Evolutionary conservation across 73 alveolate genomes (phyloP), one percentile per base, ranked within the genome.

Genomic region (Uronychia binucleata): DNA sequence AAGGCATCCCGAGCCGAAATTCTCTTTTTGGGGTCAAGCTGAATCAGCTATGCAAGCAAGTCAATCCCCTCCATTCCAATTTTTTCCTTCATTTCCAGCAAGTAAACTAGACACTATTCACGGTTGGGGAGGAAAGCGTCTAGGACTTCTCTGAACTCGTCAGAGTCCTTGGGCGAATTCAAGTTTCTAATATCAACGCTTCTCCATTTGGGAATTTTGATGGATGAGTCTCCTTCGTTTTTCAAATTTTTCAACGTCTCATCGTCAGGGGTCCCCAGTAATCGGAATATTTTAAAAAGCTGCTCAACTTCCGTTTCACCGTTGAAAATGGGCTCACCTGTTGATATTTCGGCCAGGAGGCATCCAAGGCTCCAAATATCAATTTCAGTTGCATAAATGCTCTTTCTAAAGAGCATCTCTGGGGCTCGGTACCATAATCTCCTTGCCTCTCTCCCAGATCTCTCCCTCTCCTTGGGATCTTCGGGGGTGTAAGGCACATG

Each of bases 351-450:
- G 1, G 97, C 99, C 74, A 97, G 84, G 31, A 97, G 86, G 75
- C 99, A 97, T 57, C 99, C 99, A 60, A 96, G 91, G 34, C 98
- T 85, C 99, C 99, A 97, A 80, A 96, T 90, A 86, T 97, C 99
- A 59, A 97, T 93, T 84, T 97, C 99, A 81, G 91, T 91, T 28
- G 98, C 93, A 88, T 97, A 97, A 57, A 84, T 84, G 27, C 93
- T 91, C 84, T 93, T 94, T 75, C 98, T 90, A 77, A 98, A 89
- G 34, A 98, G 85, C 78, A 98, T 57, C 83, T 98, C 99, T 25
- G 99, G 99, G 31, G 99, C 98, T 57, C 99, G 88, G 88, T 98
- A 98, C 97, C 99, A 98, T 34, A 95, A 91, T 67, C 99, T 89
- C 74, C 98, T 90, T 59, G 96, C 93, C 90, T 97, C 99, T 78